phyloP scores from a whole-genome alignment of 345 rosid species.

The Sonneratia alba region DNA sequence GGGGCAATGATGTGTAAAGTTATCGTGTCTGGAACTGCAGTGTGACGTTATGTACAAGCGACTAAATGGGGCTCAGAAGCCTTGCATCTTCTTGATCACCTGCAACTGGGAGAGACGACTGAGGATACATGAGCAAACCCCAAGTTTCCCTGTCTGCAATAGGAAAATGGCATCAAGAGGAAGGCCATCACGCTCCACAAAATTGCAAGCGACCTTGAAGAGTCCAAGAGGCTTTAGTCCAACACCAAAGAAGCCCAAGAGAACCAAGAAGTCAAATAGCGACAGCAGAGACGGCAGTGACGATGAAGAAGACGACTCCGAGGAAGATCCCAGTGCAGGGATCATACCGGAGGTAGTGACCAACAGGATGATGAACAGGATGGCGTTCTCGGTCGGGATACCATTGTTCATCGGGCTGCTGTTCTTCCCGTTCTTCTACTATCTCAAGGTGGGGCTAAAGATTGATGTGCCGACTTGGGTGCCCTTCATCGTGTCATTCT shows the following conservation, averaged over 20 bases:
- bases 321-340: conserved; percentile 36
- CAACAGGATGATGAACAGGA: conserved; percentile 80
- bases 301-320: conserved; percentile 23
- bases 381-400: conserved; percentile 70
- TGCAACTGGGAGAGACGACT: conserved; percentile 8
- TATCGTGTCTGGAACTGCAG: conserved; percentile 17
- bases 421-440: conserved; percentile 86
- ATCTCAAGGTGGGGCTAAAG: conserved; percentile 71
- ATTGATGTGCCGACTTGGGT: conserved; percentile 83
- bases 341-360: conserved; percentile 85
- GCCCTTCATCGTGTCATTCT: conserved; percentile 69
- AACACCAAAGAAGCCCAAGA: conserved; percentile 48
- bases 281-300: conserved; percentile 17
- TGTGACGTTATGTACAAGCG: conserved; percentile 8
- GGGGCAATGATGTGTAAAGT: background rate
- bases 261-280: conserved; percentile 27
- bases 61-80: conserved; percentile 9
- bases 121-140: conserved; percentile 6
- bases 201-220: conserved; percentile 45
- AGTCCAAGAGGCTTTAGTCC: conserved; percentile 75
- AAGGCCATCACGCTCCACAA: conserved; percentile 12
- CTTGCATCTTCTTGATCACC: conserved; percentile 8
- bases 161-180: conserved; percentile 7
- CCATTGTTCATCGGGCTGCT: conserved; percentile 62
- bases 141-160: conserved; percentile 16